Conservation (phyloP, 2,329 filamentous ascomycete genomes). For the Claviceps digitariae region DNA sequence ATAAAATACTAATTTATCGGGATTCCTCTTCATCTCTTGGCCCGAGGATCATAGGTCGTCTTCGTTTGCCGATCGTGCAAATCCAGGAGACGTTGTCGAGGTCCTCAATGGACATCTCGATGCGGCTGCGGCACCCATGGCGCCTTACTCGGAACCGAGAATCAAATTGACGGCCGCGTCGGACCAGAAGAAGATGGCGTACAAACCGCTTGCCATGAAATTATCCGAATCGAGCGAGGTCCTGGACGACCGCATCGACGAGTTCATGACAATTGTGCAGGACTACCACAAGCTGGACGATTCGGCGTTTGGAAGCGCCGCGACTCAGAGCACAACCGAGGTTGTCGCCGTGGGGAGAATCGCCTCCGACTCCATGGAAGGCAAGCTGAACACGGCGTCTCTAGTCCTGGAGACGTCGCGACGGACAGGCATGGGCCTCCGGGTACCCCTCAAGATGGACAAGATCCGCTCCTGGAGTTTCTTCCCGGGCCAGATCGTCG, state of each 20-base stretch:
- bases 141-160: conserved; percentile 59
- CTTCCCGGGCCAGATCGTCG: conserved; percentile 91
- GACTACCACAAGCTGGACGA: conserved; percentile 65
- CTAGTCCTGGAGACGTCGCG: conserved; percentile 81
- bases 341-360: conserved; percentile 86
- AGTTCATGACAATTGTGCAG: conserved; percentile 63
- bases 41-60: conserved; percentile 10
- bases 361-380: conserved; percentile 74
- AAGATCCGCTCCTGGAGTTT: conserved; percentile 59
- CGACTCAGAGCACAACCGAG: conserved; percentile 70
- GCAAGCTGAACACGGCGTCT: conserved; percentile 73
- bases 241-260: conserved; percentile 88
- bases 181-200: conserved; percentile 79
- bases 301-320: conserved; percentile 73
- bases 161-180: conserved; percentile 77
- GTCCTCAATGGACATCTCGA: conserved; percentile 66
- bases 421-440: conserved; percentile 65
- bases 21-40: not conserved
- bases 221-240: conserved; percentile 84
- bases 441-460: conserved; percentile 67
- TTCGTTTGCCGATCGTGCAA: conserved; percentile 59
- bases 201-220: conserved; percentile 92
- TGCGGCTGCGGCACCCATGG: conserved; percentile 53
- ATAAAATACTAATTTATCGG: not conserved
- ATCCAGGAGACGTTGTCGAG: conserved; percentile 71